Evolutionary conservation across 2,329 filamentous ascomycete species (phyloP).

Genomic region (Botryosphaeria dothidea): DNA sequence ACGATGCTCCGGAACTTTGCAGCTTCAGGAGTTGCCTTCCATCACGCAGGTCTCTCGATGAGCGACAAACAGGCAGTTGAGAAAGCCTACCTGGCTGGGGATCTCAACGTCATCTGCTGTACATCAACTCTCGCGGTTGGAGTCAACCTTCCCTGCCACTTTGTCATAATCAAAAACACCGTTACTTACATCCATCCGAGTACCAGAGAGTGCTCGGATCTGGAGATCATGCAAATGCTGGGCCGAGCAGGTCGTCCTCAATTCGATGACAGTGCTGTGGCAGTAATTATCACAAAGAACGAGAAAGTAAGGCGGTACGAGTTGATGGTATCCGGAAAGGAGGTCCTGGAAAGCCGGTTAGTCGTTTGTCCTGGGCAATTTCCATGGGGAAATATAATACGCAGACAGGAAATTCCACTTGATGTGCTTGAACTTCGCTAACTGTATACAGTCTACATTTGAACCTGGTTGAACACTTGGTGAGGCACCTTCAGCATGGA

Average conservation of each 20-base stretch:
- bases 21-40: constrained; percentile 70
- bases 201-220: constrained; percentile 73
- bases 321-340: constrained; percentile 70
- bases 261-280: constrained; percentile 74
- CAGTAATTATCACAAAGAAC: constrained; percentile 76
- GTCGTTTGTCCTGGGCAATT: neutral
- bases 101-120: constrained; percentile 81
- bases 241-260: constrained; percentile 81
- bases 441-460: constrained; percentile 61
- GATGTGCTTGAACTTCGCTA: neutral
- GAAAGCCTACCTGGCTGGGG: constrained; percentile 65
- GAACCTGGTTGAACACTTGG: constrained; percentile 76
- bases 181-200: constrained; percentile 51
- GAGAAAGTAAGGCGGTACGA: constrained; percentile 68
- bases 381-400: neutral
- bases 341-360: constrained; percentile 71
- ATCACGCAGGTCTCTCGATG: constrained; percentile 73
- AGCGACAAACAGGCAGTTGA: constrained; percentile 69
- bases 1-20: constrained; percentile 60
- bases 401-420: too few species aligned
- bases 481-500: constrained; percentile 21
- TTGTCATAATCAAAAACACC: constrained; percentile 82
- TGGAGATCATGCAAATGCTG: constrained; percentile 90
- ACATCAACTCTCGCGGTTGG: constrained; percentile 84
- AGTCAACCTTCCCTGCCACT: constrained; percentile 79